A percentile compares a stretch with the other conserved stretches of the same genome.
Evolutionary conservation across 345 rosid genomes (phyloP).

Genomic region (Citrus maxima): DNA sequence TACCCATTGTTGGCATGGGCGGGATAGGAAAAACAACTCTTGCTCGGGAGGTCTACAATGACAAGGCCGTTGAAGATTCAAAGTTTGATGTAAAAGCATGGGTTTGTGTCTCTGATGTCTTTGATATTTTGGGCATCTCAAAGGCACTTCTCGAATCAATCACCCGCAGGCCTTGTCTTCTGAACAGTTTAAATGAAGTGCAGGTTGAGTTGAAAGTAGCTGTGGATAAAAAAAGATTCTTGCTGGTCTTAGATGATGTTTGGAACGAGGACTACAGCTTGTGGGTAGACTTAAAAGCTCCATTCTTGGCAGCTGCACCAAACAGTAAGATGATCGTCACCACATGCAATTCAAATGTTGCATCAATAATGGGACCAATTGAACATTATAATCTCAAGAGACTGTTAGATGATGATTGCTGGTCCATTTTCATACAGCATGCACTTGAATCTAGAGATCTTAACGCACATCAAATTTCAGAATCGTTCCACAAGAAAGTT

Average conservation of each 20-base stretch:
- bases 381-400: too few species aligned
- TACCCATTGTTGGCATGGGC: slow-evolving; percentile 1
- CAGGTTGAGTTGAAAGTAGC: not conserved
- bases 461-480: too few species aligned
- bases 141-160: not conserved
- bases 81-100: not conserved
- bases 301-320: not conserved
- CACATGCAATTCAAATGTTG: not conserved
- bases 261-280: not conserved
- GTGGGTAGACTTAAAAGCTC: not conserved
- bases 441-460: too few species aligned
- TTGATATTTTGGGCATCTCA: not conserved
- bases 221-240: not conserved
- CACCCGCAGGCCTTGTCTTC: too few species aligned
- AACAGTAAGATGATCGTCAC: not conserved
- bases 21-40: slow-evolving; percentile 3
- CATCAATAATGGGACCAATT: not conserved
- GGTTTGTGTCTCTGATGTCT: not conserved
- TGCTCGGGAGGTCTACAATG: not conserved
- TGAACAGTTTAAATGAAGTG: not conserved
- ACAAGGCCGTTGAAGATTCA: not conserved
- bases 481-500: too few species aligned
- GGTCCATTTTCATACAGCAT: too few species aligned
- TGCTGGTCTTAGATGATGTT: slow-evolving; percentile 6
- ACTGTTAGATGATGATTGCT: too few species aligned